Evolutionary conservation across 1,139 yeast genomes (phyloP).

Genomic region (Suhomyces ambrosiae): DNA sequence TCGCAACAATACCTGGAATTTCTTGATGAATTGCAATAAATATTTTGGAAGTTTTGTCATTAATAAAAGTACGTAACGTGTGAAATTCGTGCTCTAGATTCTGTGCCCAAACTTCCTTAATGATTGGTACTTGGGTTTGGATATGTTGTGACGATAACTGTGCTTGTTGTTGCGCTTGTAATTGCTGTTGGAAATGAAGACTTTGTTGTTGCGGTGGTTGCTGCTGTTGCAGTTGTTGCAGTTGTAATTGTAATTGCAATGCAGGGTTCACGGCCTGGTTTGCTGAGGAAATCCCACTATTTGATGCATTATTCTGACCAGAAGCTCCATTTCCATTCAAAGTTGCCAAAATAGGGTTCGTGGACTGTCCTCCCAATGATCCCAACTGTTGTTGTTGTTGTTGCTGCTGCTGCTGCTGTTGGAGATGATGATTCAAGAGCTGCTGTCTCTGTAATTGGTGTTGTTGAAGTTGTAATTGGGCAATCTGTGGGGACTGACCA

Average conservation of each 20-base stretch:
- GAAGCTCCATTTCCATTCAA: constrained; percentile 31
- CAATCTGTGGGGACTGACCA: constrained; percentile 42
- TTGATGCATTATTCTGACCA: constrained; percentile 7
- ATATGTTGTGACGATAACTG: constrained; percentile 22
- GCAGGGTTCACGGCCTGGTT: constrained; percentile 31
- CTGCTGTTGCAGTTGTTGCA: constrained; percentile 16
- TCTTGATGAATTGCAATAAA: constrained; percentile 83
- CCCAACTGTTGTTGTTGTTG: constrained; percentile 28
- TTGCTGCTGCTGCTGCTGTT: constrained; percentile 24
- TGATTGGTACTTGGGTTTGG: constrained; percentile 37
- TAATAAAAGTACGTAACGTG: constrained; percentile 65
- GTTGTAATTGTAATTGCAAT: constrained; percentile 36
- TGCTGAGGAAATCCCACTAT: constrained; percentile 10
- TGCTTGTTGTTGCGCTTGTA: constrained; percentile 21
- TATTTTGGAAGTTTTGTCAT: constrained; percentile 57
- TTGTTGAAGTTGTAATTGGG: constrained; percentile 41
- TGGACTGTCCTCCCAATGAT: constrained; percentile 24
- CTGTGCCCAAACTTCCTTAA: constrained; percentile 80
- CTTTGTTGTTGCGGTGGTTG: constrained; percentile 22
- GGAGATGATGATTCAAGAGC: constrained; percentile 37
- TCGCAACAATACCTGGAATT: constrained; percentile 93
- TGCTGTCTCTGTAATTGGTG: constrained; percentile 48
- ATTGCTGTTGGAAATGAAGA: constrained; percentile 16
- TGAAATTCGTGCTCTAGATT: constrained; percentile 84
- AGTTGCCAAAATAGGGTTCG: constrained; percentile 43